Base-by-base conservation (phyloP, 805 yeast species). In the Debaryomyces hansenii region DNA sequence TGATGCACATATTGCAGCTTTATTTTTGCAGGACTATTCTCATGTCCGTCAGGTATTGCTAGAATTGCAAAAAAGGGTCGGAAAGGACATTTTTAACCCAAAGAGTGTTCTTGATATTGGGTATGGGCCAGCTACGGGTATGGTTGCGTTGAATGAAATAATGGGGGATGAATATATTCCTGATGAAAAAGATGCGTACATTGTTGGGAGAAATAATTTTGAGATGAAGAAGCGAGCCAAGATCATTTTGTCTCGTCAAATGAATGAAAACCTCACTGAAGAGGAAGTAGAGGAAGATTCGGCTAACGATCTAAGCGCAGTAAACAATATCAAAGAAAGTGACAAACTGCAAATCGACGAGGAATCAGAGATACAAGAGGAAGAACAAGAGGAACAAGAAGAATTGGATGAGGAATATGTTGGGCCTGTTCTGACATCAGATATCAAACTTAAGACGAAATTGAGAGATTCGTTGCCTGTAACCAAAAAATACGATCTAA, bases 61-160 rank as follows among this genome's bases (percentile, higher is more conserved):
- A 21, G 98, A 92, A 54, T 66, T 90, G 31, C 73, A 79, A 53
- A 62, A 66, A 37, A 71, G 91, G 35, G 62, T 75, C 16, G 85
- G 83, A 0, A 66, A 60, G 5, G 69, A 68, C 0, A 58, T 59
- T 40, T 87, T 90, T 69, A 63, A 63, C 18, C 97, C 97, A 0
- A 58, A 75, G 24, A 70, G 79, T 4, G 79, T 94, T 0, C 70
- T 94, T 41, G 95, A 89, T 58, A 79, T 89, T 11, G 92, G 96
- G 0, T 83, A 77, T 59, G 98, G 99, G 0, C 98, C 99, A 0
- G 92, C 90, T 1, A 85, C 95, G 0, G 97, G 97, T 1, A 82
- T 94, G 72, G 67, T 91, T 12, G 98, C 96, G 0, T 70, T 90
- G 43, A 89, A 91, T 59, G 96, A 90, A 57, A 56, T 91, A 1